Percentiles rank a stretch among this genome's conserved stretches.
Evolutionary conservation across 768 basidiomycete genomes (phyloP).

Genomic region (Russula sp.): DNA sequence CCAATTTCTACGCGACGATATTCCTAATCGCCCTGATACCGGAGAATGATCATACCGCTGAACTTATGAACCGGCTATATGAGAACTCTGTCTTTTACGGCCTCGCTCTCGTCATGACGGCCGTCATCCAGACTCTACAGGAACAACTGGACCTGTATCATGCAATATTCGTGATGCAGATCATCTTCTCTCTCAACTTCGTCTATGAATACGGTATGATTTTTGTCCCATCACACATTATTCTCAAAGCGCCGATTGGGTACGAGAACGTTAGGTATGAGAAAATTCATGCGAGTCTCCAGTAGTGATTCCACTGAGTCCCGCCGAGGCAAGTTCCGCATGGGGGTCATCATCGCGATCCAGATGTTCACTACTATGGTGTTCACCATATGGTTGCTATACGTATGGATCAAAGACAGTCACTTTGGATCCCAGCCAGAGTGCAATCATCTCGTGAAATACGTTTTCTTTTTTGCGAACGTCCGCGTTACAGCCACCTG

Average conservation of each 20-base stretch:
- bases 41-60: background rate
- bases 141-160: slow-evolving; percentile 13
- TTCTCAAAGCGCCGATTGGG: background rate
- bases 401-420: slow-evolving; percentile 1
- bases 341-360: background rate
- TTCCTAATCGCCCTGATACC: background rate
- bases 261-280: background rate
- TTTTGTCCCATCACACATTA: background rate
- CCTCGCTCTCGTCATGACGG: slow-evolving; percentile 9
- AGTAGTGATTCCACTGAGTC: background rate
- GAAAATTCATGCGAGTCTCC: background rate
- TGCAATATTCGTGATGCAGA: slow-evolving; percentile 15
- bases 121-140: slow-evolving; percentile 4
- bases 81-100: slow-evolving; percentile 6
- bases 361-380: background rate
- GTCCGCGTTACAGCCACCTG: background rate
- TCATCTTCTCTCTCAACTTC: background rate
- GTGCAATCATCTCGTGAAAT: slow-evolving; percentile 13
- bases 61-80: slow-evolving; percentile 9
- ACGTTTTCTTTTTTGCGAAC: background rate
- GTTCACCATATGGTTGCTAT: slow-evolving; percentile 8
- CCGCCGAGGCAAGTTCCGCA: background rate
- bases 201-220: slow-evolving; percentile 6
- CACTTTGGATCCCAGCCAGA: slow-evolving; percentile 8
- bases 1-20: slow-evolving; percentile 15